Base-by-base conservation (phyloP, 2,329 filamentous ascomycete species). In the Microsporum ferrugineum region DNA sequence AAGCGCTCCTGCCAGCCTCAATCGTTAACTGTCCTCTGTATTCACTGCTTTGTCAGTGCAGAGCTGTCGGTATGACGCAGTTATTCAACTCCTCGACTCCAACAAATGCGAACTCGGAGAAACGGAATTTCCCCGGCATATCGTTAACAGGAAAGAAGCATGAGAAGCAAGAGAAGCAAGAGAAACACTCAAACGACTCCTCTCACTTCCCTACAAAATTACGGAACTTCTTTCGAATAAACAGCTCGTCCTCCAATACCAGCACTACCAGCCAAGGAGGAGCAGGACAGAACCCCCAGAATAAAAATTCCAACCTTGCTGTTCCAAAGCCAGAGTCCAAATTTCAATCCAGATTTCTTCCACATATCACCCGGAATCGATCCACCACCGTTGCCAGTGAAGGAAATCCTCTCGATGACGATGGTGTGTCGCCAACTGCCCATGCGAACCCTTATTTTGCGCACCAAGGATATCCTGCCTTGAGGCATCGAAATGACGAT, bases 391-490 rank as follows among this genome's bases (percentile, higher is more conserved):
- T 95, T 61, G 89, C 89, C 67, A 96, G 91, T 76, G 92, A 96
- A 76, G 91, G 91, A 68, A 91, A 96, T 71, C 84, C 87, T 62
- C 82, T 96, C 66, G 92, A 96, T 67, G 92, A 96, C 67, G 91
- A 96, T 74, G 80, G 84, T 64, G 81, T 95, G 70, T 96, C 91
- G 71, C 94, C 94, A 31, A 97, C 91, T 3, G 92, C 91, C 58
- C 86, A 92, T 71, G 92, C 91, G 65, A 99, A 99, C 73, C 94
- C 94, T 17, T 99, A 99, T 77, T 99, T 97, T 75, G 88, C 86
- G 66, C 94, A 97, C 73, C 94, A 99, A 76, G 94, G 94, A 61
- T 91, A 91, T 68, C 94, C 94, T 2, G 89, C 89, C 65, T 80
- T 97, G 68, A 87, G 92, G 71, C 94, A 99, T 77, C 91, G 95